Base-by-base conservation (phyloP, 495 filamentous ascomycete species). In the Pyronema domesticum region DNA sequence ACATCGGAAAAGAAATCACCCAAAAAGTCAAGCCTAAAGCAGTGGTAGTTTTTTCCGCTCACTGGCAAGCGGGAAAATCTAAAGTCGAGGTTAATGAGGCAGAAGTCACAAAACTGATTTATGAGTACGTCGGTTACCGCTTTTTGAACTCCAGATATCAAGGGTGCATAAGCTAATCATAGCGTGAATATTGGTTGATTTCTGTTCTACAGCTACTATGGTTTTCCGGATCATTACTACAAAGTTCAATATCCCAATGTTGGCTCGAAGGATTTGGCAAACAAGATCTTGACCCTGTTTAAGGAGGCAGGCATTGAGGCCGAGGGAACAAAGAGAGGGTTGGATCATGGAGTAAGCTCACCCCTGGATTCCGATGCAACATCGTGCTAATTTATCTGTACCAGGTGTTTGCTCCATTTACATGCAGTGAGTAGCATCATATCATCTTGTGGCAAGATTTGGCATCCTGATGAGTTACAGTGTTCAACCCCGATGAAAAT, bases 1-100 rank as follows among this genome's bases (percentile, higher is more conserved):
- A 68, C 11, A 79, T 91, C 48, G 86, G 87, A 30, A 71, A 66
- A 7, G 86, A 93, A 61, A 93, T 94, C 62, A 89, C 85, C 0
- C 72, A 78, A 30, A 82, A 80, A 61, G 79, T 89, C 35, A 83
- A 83, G 63, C 85, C 85, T 15, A 80, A 78, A 53, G 87, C 86
- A 13, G 74, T 91, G 11, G 82, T 94, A 9, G 85, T 94, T 10
- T 86, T 94, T 67, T 89, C 83, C 9, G 86, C 85, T 19, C 85
- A 94, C 68, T 93, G 87, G 87, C 80, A 89, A 67, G 76, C 72
- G 18, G 70, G 69, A 1, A 64, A 64, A 35, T 68, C 76, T 60
- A 72, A 68, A 3, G 75, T 93, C 53, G 71, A 84, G 61, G 77
- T 91, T 58, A 91, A 91, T 67, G 77, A 74, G 8, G 80, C 76